phyloP scores from a whole-genome alignment of 495 filamentous ascomycete species.

The Tuber melanosporum region DNA sequence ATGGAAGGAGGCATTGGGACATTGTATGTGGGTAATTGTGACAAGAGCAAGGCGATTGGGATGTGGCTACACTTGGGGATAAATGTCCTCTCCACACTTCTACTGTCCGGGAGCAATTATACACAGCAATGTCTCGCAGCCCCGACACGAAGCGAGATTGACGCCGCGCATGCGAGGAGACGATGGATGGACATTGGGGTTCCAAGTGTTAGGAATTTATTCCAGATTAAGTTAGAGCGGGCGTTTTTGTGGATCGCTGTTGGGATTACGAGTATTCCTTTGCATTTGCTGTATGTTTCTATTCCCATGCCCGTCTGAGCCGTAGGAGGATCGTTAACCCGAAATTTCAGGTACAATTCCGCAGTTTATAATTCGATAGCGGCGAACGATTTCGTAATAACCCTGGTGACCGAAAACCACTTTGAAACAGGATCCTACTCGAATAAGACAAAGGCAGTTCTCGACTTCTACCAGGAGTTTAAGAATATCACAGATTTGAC shows the following conservation, averaged over 20 bases:
- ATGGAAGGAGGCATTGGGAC: not conserved
- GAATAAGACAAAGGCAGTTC: not conserved
- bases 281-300: slow-evolving; percentile 12
- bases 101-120: slow-evolving; percentile 11
- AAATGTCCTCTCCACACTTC: slow-evolving; percentile 1
- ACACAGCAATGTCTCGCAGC: slow-evolving; percentile 15
- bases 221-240: not conserved
- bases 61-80: slow-evolving; percentile 8
- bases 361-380: slow-evolving; percentile 32
- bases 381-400: not conserved
- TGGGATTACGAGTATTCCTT: slow-evolving; percentile 5
- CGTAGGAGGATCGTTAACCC: not conserved
- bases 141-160: slow-evolving; percentile 9
- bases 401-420: not conserved
- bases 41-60: not conserved
- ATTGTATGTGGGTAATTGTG: slow-evolving; percentile 5
- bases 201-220: slow-evolving; percentile 12
- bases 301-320: not conserved
- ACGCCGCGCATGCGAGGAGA: slow-evolving; percentile 15
- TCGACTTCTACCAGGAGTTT: no score
- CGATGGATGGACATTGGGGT: slow-evolving; percentile 16
- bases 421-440: not conserved
- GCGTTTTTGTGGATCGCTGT: slow-evolving; percentile 7
- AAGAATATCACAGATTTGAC: no score
- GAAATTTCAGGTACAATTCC: slow-evolving; percentile 33